phyloP scores from a whole-genome alignment of 495 filamentous ascomycete species.

The Lichina pygmaea region DNA sequence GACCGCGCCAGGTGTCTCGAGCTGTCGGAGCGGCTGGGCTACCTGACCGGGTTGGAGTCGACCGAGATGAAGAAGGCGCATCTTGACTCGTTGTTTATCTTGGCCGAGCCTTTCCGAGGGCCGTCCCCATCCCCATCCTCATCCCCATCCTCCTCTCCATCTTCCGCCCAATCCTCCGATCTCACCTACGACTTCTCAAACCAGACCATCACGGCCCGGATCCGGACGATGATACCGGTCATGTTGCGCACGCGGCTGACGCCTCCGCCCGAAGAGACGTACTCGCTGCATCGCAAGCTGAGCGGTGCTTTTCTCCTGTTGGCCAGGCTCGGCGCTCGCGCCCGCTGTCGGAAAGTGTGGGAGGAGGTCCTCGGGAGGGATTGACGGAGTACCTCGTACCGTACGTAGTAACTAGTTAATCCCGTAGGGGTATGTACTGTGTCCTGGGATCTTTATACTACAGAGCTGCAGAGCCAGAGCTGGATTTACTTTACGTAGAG shows the following conservation, averaged over 20 bases:
- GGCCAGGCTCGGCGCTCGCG: slow-evolving; percentile 57
- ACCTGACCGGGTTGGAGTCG: slow-evolving; percentile 73
- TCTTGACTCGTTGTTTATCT: slow-evolving; percentile 48
- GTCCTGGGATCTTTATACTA: too few species aligned
- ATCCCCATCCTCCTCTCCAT: slow-evolving; percentile 22
- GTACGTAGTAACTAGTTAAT: too few species aligned
- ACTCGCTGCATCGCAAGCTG: slow-evolving; percentile 81
- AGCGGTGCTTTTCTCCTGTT: slow-evolving; percentile 90
- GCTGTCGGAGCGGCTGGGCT: slow-evolving; percentile 62
- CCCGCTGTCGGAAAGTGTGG: slow-evolving; percentile 53
- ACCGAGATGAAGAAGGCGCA: slow-evolving; percentile 69
- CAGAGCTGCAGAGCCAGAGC: too few species aligned
- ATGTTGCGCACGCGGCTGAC: slow-evolving; percentile 76
- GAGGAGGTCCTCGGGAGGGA: too few species aligned
- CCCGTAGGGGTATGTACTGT: too few species aligned
- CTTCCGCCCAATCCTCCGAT: too few species aligned
- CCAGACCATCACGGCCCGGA: slow-evolving; percentile 88
- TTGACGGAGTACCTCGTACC: too few species aligned
- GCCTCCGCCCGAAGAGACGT: slow-evolving; percentile 93
- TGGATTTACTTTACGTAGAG: too few species aligned
- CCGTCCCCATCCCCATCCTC: background rate
- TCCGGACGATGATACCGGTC: slow-evolving; percentile 59
- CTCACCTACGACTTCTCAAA: slow-evolving; percentile 63
- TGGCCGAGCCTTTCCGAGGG: slow-evolving; percentile 71
- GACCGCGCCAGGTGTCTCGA: slow-evolving; percentile 34